Base-by-base conservation (phyloP, 441 rosid genomes). In the Erodium trifolium region DNA sequence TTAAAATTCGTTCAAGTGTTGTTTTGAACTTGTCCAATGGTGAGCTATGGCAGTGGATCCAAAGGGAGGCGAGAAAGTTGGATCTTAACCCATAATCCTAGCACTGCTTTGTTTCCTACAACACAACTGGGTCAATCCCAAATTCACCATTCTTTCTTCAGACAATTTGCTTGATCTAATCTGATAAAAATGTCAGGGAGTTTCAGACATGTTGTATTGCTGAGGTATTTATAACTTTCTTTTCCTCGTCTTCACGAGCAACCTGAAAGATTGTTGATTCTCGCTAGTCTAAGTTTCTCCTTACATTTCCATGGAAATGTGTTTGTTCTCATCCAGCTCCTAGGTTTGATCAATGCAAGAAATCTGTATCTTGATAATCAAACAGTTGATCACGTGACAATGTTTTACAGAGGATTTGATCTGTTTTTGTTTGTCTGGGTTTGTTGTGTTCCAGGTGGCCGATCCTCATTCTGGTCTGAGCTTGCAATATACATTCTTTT, bases 71-170 rank as follows among this genome's bases (percentile, higher is more conserved):
- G 62, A 55, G 9, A 16, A 55, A 4, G 0, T 55, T 55, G 62
- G 62, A 55, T 55, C 62, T 55, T 5, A 55, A 55, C 62, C 62
- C 62, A 55, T 16, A 55, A 16, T 18, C 62, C 23, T 55, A 18
- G 62, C 62, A 19, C 16, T 55, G 2, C 62, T 55, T 16, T 17
- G 10, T 55, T 55, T 16, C 23, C 23, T 55, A 55, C 62, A 55
- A 17, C 62, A 16, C 7, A 4, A 45, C n/a, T 45, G 51, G 62
- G 62, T 55, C 62, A 55, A 55, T 55, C 62, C 62, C 18, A 14
- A 14, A 55, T 55, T 16, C 16, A 14, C 62, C 19, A 55, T 55
- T 16, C 11, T 45, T 10, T 45, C 51, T 55, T 8, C 62, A 55
- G 19, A 55, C 62, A 55, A 55, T 19, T 55, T 16, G 23, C 23